Evolutionary conservation across 805 yeast genomes (phyloP).

Genomic region (Pichia kluyveri): DNA sequence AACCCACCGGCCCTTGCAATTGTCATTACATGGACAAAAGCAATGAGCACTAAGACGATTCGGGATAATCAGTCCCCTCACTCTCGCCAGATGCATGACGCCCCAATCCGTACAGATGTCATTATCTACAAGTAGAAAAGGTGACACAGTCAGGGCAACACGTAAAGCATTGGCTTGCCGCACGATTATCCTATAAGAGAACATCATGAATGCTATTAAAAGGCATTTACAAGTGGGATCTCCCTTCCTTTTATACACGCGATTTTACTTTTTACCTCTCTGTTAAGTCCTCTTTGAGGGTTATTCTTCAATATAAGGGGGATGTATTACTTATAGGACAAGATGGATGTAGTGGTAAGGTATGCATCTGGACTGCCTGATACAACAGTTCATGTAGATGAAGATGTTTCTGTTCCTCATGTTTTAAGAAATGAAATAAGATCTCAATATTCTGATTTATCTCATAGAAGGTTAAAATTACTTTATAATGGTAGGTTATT

Average conservation of each 20-base stretch:
- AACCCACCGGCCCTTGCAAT: slow-evolving; percentile 63
- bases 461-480: slow-evolving; percentile 45
- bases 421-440: slow-evolving; percentile 37
- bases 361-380: slow-evolving; percentile 20
- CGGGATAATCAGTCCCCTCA: slow-evolving; percentile 26
- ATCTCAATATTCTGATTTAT: slow-evolving; percentile 17
- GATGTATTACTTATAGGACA: neutral
- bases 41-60: slow-evolving; percentile 67
- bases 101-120: slow-evolving; percentile 29
- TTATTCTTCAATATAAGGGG: slow-evolving; percentile 2
- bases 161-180: slow-evolving; percentile 70
- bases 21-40: slow-evolving; percentile 12
- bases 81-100: slow-evolving; percentile 71
- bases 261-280: too few species aligned
- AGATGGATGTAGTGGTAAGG: neutral
- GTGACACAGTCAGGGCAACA: slow-evolving; percentile 45
- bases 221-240: too few species aligned
- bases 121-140: slow-evolving; percentile 12
- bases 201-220: slow-evolving; percentile 14
- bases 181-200: slow-evolving; percentile 31
- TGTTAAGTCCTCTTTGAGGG: neutral
- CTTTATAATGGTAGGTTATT: slow-evolving; percentile 64
- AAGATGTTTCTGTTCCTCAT: neutral
- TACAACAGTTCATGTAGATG: slow-evolving; percentile 12
- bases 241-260: too few species aligned